Evolutionary conservation across 1,284 basidiomycete genomes (phyloP), one percentile per base, ranked within the genome.

Genomic region (Melampsora larici-populina): DNA sequence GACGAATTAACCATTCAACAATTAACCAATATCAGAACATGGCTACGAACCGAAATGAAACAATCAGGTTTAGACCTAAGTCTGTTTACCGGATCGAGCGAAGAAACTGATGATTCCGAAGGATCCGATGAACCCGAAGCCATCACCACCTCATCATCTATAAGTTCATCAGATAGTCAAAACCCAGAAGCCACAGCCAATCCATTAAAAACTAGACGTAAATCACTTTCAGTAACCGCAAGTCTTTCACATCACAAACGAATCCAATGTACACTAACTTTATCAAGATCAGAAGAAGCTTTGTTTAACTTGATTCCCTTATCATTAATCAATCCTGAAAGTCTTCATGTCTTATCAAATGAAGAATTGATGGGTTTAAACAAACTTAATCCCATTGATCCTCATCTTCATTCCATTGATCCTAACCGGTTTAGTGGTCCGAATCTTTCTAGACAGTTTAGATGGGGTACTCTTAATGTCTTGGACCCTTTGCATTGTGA

Each of bases 401-500:
- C 48, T 49, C 21, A 62, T 26, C 58, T 62, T 15, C 11, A 62
- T 24, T 24, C 24, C 15, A 18, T 62, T 11, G 18, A 62, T 29
- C 26, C 24, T 11, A 11, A 62, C 21, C n/a, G 11, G 48, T 11
- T 49, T 49, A 21, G 48, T 49, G 58, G 24, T 62, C 58, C 60
- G 7, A 66, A 55, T 6, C 68, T 26, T 40, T 33, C 62, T 40
- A 48, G 73, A 43, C 33, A 31, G 49, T 76, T 60, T 51, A 76
- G 67, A 51, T 76, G 73, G 73, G 73, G 49, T 46, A 67, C 40
- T n/a, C 33, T 76, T 1, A 65, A 76, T 26, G 36, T 76, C 13
- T 62, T 76, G n/a, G 66, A 76, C 68, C 64, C 73, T 21, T 18
- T 43, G 18, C 73, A 76, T 62, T 76, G 73, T 48, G 73, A 76